Percentiles rank a stretch among this genome's conserved stretches.
phyloP scores from a whole-genome alignment of 169 alveolate species.

The Babesia sp. region DNA sequence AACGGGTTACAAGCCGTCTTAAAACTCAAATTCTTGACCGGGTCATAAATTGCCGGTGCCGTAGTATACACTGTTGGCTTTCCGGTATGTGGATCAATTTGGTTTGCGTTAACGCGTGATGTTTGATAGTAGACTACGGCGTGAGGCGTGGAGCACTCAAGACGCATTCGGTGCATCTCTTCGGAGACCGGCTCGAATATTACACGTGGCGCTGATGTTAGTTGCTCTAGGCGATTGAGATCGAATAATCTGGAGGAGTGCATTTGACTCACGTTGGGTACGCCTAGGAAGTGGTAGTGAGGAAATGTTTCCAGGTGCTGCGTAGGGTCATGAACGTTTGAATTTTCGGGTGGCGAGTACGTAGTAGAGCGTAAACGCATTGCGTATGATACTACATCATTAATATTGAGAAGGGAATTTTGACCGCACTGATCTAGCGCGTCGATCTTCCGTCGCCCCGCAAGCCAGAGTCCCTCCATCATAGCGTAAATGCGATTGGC shows the following conservation, averaged over 20 bases:
- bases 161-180: constrained; percentile 34
- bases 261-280: constrained; percentile 70
- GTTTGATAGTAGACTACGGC: constrained; percentile 54
- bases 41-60: constrained; percentile 49
- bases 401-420: constrained; percentile 59
- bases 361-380: constrained; percentile 71
- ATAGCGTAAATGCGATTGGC: constrained; percentile 52
- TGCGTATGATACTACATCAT: constrained; percentile 70
- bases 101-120: constrained; percentile 29
- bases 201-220: constrained; percentile 72
- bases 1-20: constrained; percentile 39
- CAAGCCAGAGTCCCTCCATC: constrained; percentile 79
- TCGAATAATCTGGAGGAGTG: constrained; percentile 73
- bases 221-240: constrained; percentile 59
- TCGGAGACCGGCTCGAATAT: constrained; percentile 64
- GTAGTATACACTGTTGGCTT: constrained; percentile 34
- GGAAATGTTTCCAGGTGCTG: constrained; percentile 75
- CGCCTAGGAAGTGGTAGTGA: constrained; percentile 75
- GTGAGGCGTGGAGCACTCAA: constrained; percentile 27
- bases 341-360: constrained; percentile 78
- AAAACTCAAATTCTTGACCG: constrained; percentile 32
- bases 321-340: constrained; percentile 69
- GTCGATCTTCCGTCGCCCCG: constrained; percentile 66
- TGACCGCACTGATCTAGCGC: constrained; percentile 64
- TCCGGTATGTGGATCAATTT: constrained; percentile 44